phyloP scores from a whole-genome alignment of 1,139 yeast species.

The Tardiomyces digboiensis region DNA sequence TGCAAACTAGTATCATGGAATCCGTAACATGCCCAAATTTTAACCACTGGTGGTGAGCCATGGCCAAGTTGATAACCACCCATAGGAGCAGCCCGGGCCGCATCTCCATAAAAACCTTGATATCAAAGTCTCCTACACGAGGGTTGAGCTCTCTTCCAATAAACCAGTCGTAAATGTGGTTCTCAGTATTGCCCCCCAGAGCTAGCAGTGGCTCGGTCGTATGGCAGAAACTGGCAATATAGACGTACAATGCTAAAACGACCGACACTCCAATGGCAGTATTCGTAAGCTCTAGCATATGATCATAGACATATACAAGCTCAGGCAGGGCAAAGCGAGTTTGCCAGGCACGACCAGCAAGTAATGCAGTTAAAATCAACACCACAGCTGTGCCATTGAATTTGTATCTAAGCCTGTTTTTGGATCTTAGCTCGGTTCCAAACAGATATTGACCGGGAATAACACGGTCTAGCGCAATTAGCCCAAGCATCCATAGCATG shows the following conservation, averaged over 20 bases:
- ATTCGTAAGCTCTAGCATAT: slow-evolving; percentile 55
- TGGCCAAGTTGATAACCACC: slow-evolving; percentile 69
- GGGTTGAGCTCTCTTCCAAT: slow-evolving; percentile 97
- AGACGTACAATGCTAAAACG: slow-evolving; percentile 53
- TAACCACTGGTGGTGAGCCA: slow-evolving; percentile 73
- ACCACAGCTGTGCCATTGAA: slow-evolving; percentile 70
- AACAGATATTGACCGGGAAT: slow-evolving; percentile 63
- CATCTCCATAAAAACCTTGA: slow-evolving; percentile 86
- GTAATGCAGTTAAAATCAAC: slow-evolving; percentile 34
- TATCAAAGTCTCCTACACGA: slow-evolving; percentile 74
- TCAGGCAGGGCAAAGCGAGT: slow-evolving; percentile 64
- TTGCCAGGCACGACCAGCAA: slow-evolving; percentile 41
- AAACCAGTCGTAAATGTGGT: slow-evolving; percentile 80
- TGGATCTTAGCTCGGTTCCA: slow-evolving; percentile 74
- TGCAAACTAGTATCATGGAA: slow-evolving; percentile 59
- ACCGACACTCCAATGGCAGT: slow-evolving; percentile 58
- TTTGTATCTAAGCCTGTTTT: slow-evolving; percentile 56
- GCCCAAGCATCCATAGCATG: slow-evolving; percentile 59
- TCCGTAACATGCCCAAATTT: slow-evolving; percentile 52
- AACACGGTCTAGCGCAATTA: slow-evolving; percentile 53
- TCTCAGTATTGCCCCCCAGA: slow-evolving; percentile 72
- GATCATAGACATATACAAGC: slow-evolving; percentile 60
- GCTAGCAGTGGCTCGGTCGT: slow-evolving; percentile 62
- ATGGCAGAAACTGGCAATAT: slow-evolving; percentile 55
- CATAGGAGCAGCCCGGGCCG: slow-evolving; percentile 92